phyloP scores from a whole-genome alignment of 768 basidiomycete genomes.

The Rhizopogon vesiculosus region DNA sequence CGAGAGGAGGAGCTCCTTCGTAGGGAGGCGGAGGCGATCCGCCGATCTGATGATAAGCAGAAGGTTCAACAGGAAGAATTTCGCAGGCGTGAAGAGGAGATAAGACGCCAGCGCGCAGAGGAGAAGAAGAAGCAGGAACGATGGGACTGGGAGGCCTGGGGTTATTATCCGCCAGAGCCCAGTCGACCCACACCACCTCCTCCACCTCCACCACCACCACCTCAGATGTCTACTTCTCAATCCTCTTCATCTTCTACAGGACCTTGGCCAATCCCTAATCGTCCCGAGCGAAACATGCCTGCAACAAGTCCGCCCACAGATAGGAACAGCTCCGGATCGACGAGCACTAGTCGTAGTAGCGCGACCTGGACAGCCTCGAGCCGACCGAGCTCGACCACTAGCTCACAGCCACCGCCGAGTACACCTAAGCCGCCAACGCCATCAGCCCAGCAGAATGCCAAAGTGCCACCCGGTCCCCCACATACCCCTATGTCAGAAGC shows the following conservation, averaged over 20 bases:
- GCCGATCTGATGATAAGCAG: constrained; percentile 20
- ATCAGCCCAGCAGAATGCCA: constrained; percentile 15
- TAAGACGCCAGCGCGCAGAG: constrained; percentile 23
- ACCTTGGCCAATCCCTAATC: constrained; percentile 28
- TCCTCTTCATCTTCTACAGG: constrained; percentile 18
- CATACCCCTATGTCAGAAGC: constrained; percentile 34
- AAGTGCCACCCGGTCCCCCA: constrained; percentile 16
- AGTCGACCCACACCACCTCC: constrained; percentile 18
- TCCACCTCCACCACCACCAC: neutral
- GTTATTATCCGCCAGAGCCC: constrained; percentile 17
- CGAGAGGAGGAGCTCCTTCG: constrained; percentile 28
- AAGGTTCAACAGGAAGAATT: constrained; percentile 23
- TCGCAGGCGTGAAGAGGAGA: constrained; percentile 27
- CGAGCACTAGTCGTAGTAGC: constrained; percentile 22
- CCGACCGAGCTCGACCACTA: constrained; percentile 21
- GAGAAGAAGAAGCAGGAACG: constrained; percentile 24
- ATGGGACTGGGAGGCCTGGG: constrained; percentile 20
- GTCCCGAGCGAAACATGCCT: constrained; percentile 26
- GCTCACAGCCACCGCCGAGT: constrained; percentile 18
- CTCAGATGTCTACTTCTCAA: constrained; percentile 10
- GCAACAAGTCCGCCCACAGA: constrained; percentile 27
- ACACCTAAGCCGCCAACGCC: constrained; percentile 23
- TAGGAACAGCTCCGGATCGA: constrained; percentile 24
- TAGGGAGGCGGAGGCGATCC: constrained; percentile 26
- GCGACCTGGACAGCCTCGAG: constrained; percentile 26